phyloP scores from a whole-genome alignment of 129 eudicot species.

The Heracleum sosnowskyi region DNA sequence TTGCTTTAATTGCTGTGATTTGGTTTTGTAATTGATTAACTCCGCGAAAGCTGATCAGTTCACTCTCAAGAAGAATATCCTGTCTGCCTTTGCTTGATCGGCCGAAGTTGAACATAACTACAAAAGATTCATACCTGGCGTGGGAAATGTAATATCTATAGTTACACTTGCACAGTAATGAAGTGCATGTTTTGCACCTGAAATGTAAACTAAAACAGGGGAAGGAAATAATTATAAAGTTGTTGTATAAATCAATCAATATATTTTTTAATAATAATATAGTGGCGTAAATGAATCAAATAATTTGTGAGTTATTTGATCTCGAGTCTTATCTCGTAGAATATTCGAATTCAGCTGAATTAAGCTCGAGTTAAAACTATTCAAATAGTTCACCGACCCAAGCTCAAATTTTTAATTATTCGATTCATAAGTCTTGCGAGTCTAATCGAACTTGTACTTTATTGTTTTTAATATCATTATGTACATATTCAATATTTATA shows the following conservation, averaged over 20 bases:
- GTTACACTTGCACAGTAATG: background rate
- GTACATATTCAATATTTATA: too few relatives aligned
- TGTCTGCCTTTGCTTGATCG: background rate
- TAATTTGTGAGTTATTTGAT: too few relatives aligned
- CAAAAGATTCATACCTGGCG: background rate
- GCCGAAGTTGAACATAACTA: background rate
- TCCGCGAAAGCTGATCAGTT: background rate
- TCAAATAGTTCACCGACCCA: too few relatives aligned
- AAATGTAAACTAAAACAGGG: background rate
- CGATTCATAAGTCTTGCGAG: too few relatives aligned
- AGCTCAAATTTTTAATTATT: too few relatives aligned
- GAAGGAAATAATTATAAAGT: background rate
- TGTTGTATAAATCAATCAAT: background rate
- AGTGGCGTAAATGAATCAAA: too few relatives aligned
- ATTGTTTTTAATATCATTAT: too few relatives aligned
- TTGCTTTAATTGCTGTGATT: background rate
- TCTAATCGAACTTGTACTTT: too few relatives aligned
- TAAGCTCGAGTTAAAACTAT: too few relatives aligned
- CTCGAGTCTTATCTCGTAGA: too few relatives aligned
- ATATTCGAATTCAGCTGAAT: too few relatives aligned
- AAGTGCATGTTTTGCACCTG: background rate
- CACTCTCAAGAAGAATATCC: background rate
- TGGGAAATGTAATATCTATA: background rate
- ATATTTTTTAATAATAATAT: too few relatives aligned
- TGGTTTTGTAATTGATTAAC: background rate